These are phyloP conservation scores for Botryosphaeria dothidea DNA, from an alignment of 2,329 filamentous ascomycete genomes.

Conservation along the genomic window DNA sequence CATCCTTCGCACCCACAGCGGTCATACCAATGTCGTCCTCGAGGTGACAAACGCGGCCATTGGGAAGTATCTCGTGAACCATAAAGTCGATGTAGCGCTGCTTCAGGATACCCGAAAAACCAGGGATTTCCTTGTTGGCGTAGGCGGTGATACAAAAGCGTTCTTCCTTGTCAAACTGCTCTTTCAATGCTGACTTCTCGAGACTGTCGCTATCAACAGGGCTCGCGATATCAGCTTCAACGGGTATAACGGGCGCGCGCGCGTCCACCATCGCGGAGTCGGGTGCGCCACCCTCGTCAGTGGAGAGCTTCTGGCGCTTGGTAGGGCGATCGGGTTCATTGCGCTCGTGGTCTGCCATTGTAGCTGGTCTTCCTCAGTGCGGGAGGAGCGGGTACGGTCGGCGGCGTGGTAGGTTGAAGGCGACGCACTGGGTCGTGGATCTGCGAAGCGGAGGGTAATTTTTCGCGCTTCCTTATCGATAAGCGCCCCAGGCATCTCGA, in stretches of 20 bases:
- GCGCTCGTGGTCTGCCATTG: slow-evolving; percentile 14
- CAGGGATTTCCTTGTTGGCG: slow-evolving; percentile 57
- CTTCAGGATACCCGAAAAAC: slow-evolving; percentile 67
- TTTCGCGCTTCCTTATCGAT: slow-evolving; percentile 12
- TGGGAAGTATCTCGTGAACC: slow-evolving; percentile 81
- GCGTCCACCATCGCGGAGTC: neutral
- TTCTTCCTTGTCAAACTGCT: slow-evolving; percentile 36
- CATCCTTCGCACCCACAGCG: slow-evolving; percentile 9
- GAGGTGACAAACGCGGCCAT: slow-evolving; percentile 76
- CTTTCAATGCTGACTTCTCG: neutral
- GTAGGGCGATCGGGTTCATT: neutral
- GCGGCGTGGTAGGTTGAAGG: neutral
- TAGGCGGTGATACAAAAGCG: slow-evolving; percentile 64
- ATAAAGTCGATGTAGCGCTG: slow-evolving; percentile 85
- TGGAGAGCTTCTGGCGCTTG: slow-evolving; percentile 14
- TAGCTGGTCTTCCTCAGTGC: neutral
- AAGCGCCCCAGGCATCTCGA: neutral
- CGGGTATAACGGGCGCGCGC: neutral
- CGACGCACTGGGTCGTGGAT: neutral
- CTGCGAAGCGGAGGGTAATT: slow-evolving; percentile 9
- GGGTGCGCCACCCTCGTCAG: neutral
- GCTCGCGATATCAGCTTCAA: neutral
- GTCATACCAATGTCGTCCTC: slow-evolving; percentile 42
- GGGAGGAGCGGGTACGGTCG: neutral
- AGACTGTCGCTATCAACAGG: neutral